phyloP scores from a whole-genome alignment of 257 asterid species.

The Gentiana straminea region DNA sequence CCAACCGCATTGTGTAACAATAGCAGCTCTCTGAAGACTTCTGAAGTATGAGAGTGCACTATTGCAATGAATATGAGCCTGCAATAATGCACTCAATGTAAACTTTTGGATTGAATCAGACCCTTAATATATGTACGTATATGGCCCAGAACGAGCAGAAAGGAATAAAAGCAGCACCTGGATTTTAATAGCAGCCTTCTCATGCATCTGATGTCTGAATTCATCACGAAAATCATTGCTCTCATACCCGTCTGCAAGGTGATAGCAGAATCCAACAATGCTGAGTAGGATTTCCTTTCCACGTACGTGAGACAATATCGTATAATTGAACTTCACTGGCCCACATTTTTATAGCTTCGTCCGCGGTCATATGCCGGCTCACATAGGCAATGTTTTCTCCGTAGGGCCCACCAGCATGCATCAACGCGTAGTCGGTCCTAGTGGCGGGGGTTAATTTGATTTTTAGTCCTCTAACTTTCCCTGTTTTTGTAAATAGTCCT shows the following conservation, averaged over 20 bases:
- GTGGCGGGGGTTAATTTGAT: neutral
- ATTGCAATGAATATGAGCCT: too few species aligned
- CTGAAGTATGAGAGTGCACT: too few species aligned
- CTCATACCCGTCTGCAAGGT: slow-evolving; percentile 90
- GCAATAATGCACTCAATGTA: too few species aligned
- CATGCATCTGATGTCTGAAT: slow-evolving; percentile 77
- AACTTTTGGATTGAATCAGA: too few species aligned
- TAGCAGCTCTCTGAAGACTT: too few species aligned
- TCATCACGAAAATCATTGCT: slow-evolving; percentile 78
- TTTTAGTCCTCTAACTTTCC: too few species aligned
- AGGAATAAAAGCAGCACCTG: slow-evolving; percentile 43
- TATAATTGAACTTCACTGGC: slow-evolving; percentile 13
- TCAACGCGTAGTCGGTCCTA: slow-evolving; percentile 14
- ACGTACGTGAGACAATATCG: slow-evolving; percentile 11
- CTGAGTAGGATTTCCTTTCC: slow-evolving; percentile 50
- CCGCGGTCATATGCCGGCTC: slow-evolving; percentile 1
- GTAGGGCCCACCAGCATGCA: slow-evolving; percentile 19
- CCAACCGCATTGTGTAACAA: too few species aligned
- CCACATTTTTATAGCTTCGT: slow-evolving; percentile 14
- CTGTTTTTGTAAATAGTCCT: too few species aligned
- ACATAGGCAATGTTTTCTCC: slow-evolving; percentile 27
- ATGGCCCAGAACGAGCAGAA: too few species aligned
- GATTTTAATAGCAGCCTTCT: slow-evolving; percentile 77
- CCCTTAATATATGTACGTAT: too few species aligned
- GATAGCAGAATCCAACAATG: slow-evolving; percentile 50